Conservation (phyloP, 1,284 basidiomycete species). For the Vanrija sp. region DNA sequence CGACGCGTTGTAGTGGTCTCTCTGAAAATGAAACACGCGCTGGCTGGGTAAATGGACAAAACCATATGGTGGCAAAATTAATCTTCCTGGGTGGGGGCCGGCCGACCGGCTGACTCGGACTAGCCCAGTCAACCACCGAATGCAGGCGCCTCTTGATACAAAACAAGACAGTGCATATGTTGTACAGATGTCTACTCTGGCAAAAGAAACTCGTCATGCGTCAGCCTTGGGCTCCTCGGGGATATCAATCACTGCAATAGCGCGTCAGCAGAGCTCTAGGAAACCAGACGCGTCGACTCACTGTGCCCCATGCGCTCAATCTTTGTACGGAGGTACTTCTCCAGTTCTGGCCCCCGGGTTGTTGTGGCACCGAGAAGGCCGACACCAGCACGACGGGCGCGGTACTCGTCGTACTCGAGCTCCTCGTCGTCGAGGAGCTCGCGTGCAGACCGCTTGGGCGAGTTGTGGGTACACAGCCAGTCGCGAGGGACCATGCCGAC, state of each 20-base stretch:
- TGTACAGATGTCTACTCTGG: not conserved
- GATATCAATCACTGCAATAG: not conserved
- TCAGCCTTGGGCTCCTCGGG: not conserved
- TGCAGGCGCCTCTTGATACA: not conserved
- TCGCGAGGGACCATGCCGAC: slow-evolving; percentile 92
- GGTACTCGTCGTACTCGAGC: slow-evolving; percentile 49
- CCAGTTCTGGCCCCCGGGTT: slow-evolving; percentile 79
- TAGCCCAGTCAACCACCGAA: not conserved
- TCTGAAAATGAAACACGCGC: no score
- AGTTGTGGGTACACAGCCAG: slow-evolving; percentile 57
- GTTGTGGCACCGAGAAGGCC: slow-evolving; percentile 79
- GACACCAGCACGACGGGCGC: slow-evolving; percentile 60
- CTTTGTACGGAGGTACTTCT: slow-evolving; percentile 94
- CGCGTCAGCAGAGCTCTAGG: not conserved
- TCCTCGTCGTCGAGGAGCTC: slow-evolving; percentile 35
- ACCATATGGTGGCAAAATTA: no score
- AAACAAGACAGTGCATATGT: not conserved
- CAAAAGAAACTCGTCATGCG: not conserved
- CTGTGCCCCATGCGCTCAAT: slow-evolving; percentile 92
- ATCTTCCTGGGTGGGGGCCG: no score
- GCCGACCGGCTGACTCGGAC: no score
- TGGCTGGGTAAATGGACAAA: no score
- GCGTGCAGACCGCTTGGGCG: slow-evolving; percentile 2
- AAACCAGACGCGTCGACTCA: slow-evolving; percentile 25
- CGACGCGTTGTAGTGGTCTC: no score